Percentiles rank a stretch among this genome's conserved stretches.
These are phyloP conservation scores for Amphirosellinia nigrospora DNA, from an alignment of 495 filamentous ascomycete species.

Conservation along the genomic window DNA sequence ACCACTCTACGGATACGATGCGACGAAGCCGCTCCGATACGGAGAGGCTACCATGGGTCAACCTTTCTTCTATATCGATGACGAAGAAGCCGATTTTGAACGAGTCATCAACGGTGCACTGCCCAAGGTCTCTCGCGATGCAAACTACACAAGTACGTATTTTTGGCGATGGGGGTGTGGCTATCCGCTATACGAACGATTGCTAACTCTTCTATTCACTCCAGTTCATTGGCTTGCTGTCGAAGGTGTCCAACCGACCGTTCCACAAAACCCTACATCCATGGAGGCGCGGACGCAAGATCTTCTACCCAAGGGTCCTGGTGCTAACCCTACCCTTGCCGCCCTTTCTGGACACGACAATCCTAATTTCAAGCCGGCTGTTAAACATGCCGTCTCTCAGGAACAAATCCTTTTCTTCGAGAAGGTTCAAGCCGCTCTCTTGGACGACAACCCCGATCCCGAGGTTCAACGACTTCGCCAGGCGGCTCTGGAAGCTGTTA, in stretches of 20 bases:
- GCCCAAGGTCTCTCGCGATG: constrained; percentile 92
- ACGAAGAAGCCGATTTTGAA: constrained; percentile 98
- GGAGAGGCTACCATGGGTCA: constrained; percentile 94
- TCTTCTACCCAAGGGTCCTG: constrained; percentile 84
- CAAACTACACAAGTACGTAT: constrained; percentile 80
- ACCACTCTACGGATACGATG: constrained; percentile 94
- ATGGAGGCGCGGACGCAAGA: constrained; percentile 80
- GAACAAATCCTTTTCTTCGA: constrained; percentile 98
- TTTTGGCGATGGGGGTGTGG: neutral
- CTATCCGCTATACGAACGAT: neutral
- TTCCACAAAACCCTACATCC: constrained; percentile 91
- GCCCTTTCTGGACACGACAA: constrained; percentile 84
- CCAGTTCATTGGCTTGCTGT: constrained; percentile 94
- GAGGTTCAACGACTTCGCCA: constrained; percentile 70
- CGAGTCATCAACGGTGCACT: constrained; percentile 96
- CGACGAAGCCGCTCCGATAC: constrained; percentile 81
- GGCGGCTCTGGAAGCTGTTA: constrained; percentile 80
- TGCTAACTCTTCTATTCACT: constrained; percentile 25
- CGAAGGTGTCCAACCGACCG: constrained; percentile 94
- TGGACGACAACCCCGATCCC: constrained; percentile 83
- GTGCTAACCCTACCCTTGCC: constrained; percentile 79
- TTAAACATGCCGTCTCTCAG: constrained; percentile 94
- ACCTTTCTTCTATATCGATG: constrained; percentile 95
- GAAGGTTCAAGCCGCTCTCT: constrained; percentile 82
- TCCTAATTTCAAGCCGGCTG: constrained; percentile 80